phyloP scores from a whole-genome alignment of 768 basidiomycete genomes.

The Roridomyces roridus region DNA sequence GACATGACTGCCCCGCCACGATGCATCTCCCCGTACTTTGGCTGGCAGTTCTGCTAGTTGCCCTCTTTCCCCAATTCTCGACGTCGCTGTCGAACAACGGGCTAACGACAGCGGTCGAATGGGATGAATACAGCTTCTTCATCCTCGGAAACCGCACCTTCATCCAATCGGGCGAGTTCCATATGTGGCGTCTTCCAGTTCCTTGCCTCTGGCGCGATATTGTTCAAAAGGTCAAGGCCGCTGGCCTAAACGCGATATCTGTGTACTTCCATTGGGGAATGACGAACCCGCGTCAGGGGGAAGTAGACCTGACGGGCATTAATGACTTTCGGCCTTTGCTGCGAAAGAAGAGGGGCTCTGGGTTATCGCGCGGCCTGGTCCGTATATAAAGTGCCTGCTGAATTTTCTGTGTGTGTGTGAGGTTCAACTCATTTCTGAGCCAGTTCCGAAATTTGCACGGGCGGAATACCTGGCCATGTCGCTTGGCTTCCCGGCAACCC shows the following conservation, averaged over 20 bases:
- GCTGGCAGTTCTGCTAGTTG: not conserved
- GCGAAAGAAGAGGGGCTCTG: slow-evolving; percentile 61
- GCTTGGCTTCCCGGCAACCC: slow-evolving; percentile 18
- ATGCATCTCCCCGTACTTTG: not conserved
- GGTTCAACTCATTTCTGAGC: not conserved
- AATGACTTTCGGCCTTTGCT: slow-evolving; percentile 56
- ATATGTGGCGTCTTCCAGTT: slow-evolving; percentile 65
- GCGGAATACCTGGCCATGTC: slow-evolving; percentile 37
- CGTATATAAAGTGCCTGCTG: slow-evolving; percentile 17
- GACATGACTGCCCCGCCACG: not conserved
- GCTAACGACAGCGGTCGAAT: slow-evolving; percentile 12
- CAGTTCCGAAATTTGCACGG: slow-evolving; percentile 67
- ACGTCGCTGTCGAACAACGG: slow-evolving; percentile 7
- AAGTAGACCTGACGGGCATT: slow-evolving; percentile 59
- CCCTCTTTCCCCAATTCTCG: not conserved
- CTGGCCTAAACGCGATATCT: slow-evolving; percentile 63
- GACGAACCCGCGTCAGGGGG: slow-evolving; percentile 58
- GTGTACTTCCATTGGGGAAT: slow-evolving; percentile 67
- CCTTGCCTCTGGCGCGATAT: slow-evolving; percentile 67
- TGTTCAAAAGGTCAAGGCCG: slow-evolving; percentile 64
- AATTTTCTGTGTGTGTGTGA: not conserved
- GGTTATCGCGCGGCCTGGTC: slow-evolving; percentile 63
- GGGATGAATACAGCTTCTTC: slow-evolving; percentile 56
- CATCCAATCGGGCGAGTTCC: slow-evolving; percentile 60
- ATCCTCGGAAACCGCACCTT: slow-evolving; percentile 20